These are phyloP conservation scores for Ceratobasidium theobromae DNA, from an alignment of 1,284 basidiomycete species.

Conservation along the genomic window DNA sequence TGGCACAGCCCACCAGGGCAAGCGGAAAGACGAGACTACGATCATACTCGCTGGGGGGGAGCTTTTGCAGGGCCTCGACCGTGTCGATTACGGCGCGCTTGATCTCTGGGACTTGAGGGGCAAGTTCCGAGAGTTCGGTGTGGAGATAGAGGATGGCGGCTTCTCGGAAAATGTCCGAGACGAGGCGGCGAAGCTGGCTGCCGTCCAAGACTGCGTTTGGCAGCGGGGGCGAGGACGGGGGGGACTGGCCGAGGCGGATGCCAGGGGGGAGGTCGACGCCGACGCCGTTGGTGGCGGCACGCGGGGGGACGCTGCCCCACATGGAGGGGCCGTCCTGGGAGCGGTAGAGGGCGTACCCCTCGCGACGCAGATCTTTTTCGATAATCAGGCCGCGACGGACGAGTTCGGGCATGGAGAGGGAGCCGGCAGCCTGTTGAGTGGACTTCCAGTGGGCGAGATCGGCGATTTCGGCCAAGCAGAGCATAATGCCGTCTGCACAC, in stretches of 20 bases:
- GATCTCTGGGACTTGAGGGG: conserved; percentile 74
- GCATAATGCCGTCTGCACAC: conserved; percentile 68
- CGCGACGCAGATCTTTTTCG: conserved; percentile 32
- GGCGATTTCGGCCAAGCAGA: conserved; percentile 71
- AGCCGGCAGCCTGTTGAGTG: conserved; percentile 57
- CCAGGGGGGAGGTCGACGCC: neutral
- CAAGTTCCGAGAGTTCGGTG: conserved; percentile 65
- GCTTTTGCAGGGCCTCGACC: conserved; percentile 55
- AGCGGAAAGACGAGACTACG: conserved; percentile 69
- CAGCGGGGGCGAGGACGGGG: conserved; percentile 30
- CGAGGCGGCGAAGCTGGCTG: conserved; percentile 44
- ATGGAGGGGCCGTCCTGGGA: neutral
- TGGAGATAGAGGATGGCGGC: conserved; percentile 68
- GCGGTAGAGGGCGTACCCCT: neutral
- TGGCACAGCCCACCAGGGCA: conserved; percentile 67
- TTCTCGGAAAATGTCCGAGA: conserved; percentile 66
- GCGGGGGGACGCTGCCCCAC: conserved; percentile 18
- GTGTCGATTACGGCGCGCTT: conserved; percentile 43
- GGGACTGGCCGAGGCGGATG: conserved; percentile 1
- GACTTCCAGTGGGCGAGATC: conserved; percentile 75
- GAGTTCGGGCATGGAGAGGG: conserved; percentile 68
- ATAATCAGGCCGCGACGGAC: conserved; percentile 42
- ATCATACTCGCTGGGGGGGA: conserved; percentile 47
- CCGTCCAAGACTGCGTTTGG: conserved; percentile 8
- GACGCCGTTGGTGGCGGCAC: neutral